Evolutionary conservation across 305 asterid genomes (phyloP).

Genomic region (Fraxinus greggii): DNA sequence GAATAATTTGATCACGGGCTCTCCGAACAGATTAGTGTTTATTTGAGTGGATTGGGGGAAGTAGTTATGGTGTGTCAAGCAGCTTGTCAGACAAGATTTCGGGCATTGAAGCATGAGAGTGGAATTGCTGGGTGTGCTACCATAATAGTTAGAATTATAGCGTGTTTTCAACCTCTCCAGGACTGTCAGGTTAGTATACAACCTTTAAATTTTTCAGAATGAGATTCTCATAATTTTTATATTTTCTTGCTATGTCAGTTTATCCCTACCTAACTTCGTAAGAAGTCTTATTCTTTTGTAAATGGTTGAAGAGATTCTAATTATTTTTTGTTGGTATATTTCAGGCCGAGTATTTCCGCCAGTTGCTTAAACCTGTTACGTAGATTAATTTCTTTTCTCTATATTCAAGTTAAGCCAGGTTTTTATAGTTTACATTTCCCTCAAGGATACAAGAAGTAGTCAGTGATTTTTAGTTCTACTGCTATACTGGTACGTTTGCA

Average conservation of each 20-base stretch:
- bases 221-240: neutral
- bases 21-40: slow-evolving; percentile 34
- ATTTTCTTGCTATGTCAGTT: neutral
- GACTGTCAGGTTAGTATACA: slow-evolving; percentile 80
- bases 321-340: slow-evolving; percentile 30
- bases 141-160: slow-evolving; percentile 88
- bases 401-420: slow-evolving; percentile 62
- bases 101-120: slow-evolving; percentile 85
- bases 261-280: neutral
- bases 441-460: slow-evolving; percentile 42
- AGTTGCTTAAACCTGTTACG: slow-evolving; percentile 93
- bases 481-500: slow-evolving; percentile 30
- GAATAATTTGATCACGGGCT: slow-evolving; percentile 14
- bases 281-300: slow-evolving; percentile 1
- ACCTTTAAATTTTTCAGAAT: neutral
- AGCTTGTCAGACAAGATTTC: slow-evolving; percentile 94
- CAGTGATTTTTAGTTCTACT: slow-evolving; percentile 35
- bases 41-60: slow-evolving; percentile 47
- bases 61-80: slow-evolving; percentile 99
- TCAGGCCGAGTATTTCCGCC: slow-evolving; percentile 97
- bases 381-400: slow-evolving; percentile 45
- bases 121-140: slow-evolving; percentile 86
- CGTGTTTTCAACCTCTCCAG: slow-evolving; percentile 96
- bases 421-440: slow-evolving; percentile 39
- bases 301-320: slow-evolving; percentile 21